Evolutionary conservation across 352 stramenopile genomes (phyloP).

Genomic region (Globisporangium spiculum): DNA sequence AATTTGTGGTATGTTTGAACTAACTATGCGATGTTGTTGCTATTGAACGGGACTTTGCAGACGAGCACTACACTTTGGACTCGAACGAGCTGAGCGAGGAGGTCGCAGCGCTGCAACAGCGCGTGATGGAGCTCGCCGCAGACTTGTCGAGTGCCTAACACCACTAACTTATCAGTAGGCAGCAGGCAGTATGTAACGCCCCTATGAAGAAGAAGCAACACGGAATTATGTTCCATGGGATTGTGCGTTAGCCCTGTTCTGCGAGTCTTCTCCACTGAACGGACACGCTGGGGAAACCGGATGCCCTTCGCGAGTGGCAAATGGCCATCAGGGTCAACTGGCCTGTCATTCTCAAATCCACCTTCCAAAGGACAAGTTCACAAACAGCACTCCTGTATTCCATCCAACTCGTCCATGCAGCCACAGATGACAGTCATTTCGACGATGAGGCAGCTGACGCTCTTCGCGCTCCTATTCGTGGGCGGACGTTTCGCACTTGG

Average conservation of each 20-base stretch:
- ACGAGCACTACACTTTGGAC: conserved; percentile 51
- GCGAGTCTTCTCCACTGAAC: not conserved
- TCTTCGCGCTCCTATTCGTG: not conserved
- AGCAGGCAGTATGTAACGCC: not conserved
- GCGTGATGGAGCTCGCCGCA: conserved; percentile 54
- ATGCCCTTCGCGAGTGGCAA: not conserved
- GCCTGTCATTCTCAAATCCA: not conserved
- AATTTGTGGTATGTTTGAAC: not conserved
- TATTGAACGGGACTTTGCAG: conserved; percentile 14
- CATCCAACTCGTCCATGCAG: not conserved
- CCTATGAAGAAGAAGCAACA: not conserved
- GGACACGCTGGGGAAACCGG: not conserved
- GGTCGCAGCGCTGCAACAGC: conserved; percentile 56
- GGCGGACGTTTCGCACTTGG: not conserved
- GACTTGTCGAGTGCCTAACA: conserved; percentile 46
- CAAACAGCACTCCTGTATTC: not conserved
- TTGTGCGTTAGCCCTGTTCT: not conserved
- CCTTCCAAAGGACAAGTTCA: not conserved
- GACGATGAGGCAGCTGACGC: not conserved
- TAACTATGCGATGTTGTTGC: not conserved
- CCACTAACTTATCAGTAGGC: conserved; percentile 2
- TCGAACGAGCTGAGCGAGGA: conserved; percentile 62
- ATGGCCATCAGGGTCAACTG: not conserved
- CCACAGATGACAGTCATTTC: not conserved
- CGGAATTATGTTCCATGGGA: not conserved